Base-by-base conservation (phyloP, 495 filamentous ascomycete genomes). In the Xylaria longipes region DNA sequence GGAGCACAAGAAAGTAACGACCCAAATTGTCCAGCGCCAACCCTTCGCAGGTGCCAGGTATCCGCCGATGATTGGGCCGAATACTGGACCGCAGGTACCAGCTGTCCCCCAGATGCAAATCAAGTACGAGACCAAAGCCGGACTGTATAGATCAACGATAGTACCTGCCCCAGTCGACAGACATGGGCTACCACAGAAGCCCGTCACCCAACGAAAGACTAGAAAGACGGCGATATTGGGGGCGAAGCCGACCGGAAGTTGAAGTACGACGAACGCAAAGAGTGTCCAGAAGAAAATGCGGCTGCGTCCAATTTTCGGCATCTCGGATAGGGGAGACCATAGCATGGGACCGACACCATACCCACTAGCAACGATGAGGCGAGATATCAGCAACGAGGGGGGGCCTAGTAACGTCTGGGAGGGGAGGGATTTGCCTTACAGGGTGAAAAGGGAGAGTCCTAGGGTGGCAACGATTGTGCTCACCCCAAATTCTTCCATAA, bases 391-490 rank as follows among this genome's bases (percentile, higher is more conserved):
- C 61, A 31, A 56, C 12, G 1, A 46, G 5, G 7, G 25, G 27
- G 15, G 1, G 6, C 33, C 57, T 60, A 60, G 3, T 60, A 37
- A 12, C 12, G 15, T 33, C 1, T 33, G n/a, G 29, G 3, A n/a
- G 57, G 8, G 52, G 7, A 3, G 6, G 5, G 56, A 1, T 60
- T n/a, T 60, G 17, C 22, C 84, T 68, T 31, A 83, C 85, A 76
- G 76, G 1, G 87, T 80, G 48, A 84, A 85, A n/a, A 88, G 78
- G 0, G 86, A 83, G 2, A 87, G 76, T 20, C 85, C 86, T 9
- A 88, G 73, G n/a, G 71, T 81, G 9, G 79, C 78, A n/a, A 87
- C 81, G 56, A 84, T 79, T 12, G 75, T 58, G 54, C 82, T 80
- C 14, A 82, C 76, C 27, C 81, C 68, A 66, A 88, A 87, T 3